Base-by-base conservation (phyloP, 306 rosid genomes). In the Dryas octopetala region DNA sequence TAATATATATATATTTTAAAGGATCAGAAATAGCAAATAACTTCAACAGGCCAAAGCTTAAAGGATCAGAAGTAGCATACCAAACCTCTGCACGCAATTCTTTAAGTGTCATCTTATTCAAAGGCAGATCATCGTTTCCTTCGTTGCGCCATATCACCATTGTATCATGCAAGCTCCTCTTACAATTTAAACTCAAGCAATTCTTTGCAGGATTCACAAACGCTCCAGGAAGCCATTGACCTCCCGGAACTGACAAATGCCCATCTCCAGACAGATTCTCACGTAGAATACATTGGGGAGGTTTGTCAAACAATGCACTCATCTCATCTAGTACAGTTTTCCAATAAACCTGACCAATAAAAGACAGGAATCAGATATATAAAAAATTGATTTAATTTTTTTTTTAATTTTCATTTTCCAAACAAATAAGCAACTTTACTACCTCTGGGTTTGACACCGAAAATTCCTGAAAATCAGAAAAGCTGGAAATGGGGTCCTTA, bases 201-300 rank as follows among this genome's bases (percentile, higher is more conserved):
- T 86, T 88, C 58, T 85, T 78, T 41, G 97, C 98, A 7, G 97
- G 91, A 83, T 95, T 95, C 65, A 90, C 59, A 41, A 68, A 85
- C 11, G 97, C 98, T 85, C 93, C 90, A 16, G 97, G 96, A 74
- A 95, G 96, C 97, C 98, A 95, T 74, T 86, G 85, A 64, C 93
- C 96, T 67, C 93, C 92, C 9, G 93, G 91, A 73, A 75, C 54
- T 10, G 87, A 68, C 17, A 70, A 63, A 8, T 79, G 76, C 74
- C 63, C 75, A 16, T 84, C 89, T n/a, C 81, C 79, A 12, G 83
- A 26, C 28, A 69, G 43, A 67, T 77, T 60, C 71, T 88, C 91
- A 23, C 71, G 81, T 61, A 95, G 78, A 83, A 95, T 90, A 70
- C 98, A 86, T 68, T 83, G 80, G 6, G 97, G 97, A 67, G 88